These are phyloP conservation scores for Suillus fuscotomentosus DNA, from an alignment of 768 basidiomycete species.

Conservation along the genomic window DNA sequence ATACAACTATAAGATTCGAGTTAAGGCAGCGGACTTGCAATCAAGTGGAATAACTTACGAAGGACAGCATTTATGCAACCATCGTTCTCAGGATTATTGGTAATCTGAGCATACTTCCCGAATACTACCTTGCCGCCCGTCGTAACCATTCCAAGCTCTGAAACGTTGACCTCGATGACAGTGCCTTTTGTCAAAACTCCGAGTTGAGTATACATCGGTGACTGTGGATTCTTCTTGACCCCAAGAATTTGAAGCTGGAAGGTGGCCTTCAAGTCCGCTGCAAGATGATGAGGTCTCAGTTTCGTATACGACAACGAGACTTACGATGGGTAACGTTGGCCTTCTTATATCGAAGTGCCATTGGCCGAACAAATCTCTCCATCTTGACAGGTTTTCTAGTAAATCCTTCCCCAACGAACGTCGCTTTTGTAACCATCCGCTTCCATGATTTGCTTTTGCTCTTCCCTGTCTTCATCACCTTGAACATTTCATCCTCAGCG, in stretches of 20 bases:
- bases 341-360: conserved; percentile 97
- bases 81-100: conserved; percentile 95
- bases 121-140: conserved; percentile 94
- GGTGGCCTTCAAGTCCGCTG: conserved; percentile 96
- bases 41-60: conserved; percentile 47
- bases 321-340: conserved; percentile 98
- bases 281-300: conserved; percentile 3
- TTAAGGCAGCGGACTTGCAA: background rate
- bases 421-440: conserved; percentile 99
- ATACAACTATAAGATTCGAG: background rate
- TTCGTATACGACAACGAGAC: conserved; percentile 20
- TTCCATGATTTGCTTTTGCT: conserved; percentile 97
- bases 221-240: conserved; percentile 99
- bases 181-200: conserved; percentile 99
- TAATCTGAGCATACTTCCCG: conserved; percentile 91
- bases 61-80: conserved; percentile 96
- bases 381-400: conserved; percentile 99
- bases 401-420: conserved; percentile 97
- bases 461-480: conserved; percentile 97
- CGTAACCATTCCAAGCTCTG: conserved; percentile 95
- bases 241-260: conserved; percentile 98
- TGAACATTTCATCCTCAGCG: conserved; percentile 99
- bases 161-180: conserved; percentile 98
- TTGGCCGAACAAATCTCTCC: conserved; percentile 96
- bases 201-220: conserved; percentile 94